Percentiles rank a stretch among this genome's conserved stretches.
These are phyloP conservation scores for Verticillium nonalfalfae DNA, from an alignment of 2,329 filamentous ascomycete species.

Conservation along the genomic window DNA sequence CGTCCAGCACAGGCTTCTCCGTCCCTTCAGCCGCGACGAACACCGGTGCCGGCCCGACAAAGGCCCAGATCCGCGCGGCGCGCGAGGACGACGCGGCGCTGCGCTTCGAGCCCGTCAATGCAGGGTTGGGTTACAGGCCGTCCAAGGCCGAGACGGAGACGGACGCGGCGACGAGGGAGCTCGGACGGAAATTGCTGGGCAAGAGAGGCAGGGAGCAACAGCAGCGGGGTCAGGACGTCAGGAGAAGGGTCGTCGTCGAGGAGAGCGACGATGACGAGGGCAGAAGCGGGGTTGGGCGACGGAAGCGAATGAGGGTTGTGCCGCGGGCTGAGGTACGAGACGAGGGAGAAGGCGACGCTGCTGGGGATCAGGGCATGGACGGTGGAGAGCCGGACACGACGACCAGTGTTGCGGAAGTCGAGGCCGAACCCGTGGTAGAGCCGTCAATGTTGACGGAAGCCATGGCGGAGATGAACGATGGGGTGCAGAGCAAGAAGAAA, in stretches of 20 bases:
- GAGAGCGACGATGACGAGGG: conserved; percentile 27
- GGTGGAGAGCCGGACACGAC: background rate
- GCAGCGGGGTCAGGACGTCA: conserved; percentile 1
- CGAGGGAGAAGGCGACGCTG: background rate
- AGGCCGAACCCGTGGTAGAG: background rate
- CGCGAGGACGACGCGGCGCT: conserved; percentile 7
- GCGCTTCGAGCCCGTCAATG: conserved; percentile 21
- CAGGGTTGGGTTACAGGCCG: conserved; percentile 32
- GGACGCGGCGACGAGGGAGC: conserved; percentile 17
- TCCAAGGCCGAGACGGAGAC: conserved; percentile 16
- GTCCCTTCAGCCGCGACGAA: conserved; percentile 5
- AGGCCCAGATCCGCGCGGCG: background rate
- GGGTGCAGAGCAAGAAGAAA: conserved; percentile 18
- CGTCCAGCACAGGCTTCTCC: conserved; percentile 9
- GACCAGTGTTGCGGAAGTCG: conserved; percentile 1
- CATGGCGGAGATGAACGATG: background rate
- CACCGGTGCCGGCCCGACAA: background rate
- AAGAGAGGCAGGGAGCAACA: conserved; percentile 7
- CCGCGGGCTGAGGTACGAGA: background rate
- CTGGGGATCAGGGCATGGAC: background rate
- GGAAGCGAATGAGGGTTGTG: conserved; percentile 21
- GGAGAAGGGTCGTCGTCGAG: conserved; percentile 8
- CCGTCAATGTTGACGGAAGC: background rate
- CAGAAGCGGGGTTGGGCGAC: conserved; percentile 28
- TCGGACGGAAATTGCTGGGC: conserved; percentile 22